Base-by-base conservation (phyloP, 257 asterid genomes). In the Echium plantagineum region DNA sequence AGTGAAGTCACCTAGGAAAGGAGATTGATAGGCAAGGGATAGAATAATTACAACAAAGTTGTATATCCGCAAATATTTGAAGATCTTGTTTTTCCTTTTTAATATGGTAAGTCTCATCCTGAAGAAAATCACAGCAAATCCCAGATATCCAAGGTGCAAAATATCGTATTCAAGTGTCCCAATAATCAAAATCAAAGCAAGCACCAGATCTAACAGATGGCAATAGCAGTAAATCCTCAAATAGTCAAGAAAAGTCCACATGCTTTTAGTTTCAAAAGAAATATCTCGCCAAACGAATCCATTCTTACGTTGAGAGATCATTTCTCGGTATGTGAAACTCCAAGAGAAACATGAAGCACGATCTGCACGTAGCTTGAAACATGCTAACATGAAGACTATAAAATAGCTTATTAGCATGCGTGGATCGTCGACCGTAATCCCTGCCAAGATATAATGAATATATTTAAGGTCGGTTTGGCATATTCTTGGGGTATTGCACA, bases 171-270 rank as follows among this genome's bases (percentile, higher is more conserved):
- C 99, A 19, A 93, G 83, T 56, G 97, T 89, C 69, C 99, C 99
- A 2, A 97, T 93, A 52, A 93, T 83, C 63, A 93, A 74, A 70
- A 93, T 76, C 77, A 93, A 80, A 35, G 96, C 77, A 65, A 93
- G 97, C 59, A 93, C 97, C n/a, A 93, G 84, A 79, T 93, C 99
- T 69, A 93, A 62, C 26, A 93, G 96, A 82, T 93, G 99, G 67
- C 99, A 93, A 72, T 89, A 93, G 89, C 97, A 93, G 79, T 93
- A 93, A 61, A 93, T 91, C 75, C 97, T 87, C 83, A 93, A 62
- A 72, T 93, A 93, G 71, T 89, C 97, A 7, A 93, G 83, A 80
- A 89, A 79, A 47, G 97, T 93, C 99, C 99, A 93, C 95, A 89
- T 89, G 87, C 97, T 67, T 75, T 89, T 93, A 70, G 97, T 93